A percentile compares a stretch with the other conserved stretches of the same genome.
phyloP scores from a whole-genome alignment of 2,329 filamentous ascomycete genomes.

The Botrytis porri region DNA sequence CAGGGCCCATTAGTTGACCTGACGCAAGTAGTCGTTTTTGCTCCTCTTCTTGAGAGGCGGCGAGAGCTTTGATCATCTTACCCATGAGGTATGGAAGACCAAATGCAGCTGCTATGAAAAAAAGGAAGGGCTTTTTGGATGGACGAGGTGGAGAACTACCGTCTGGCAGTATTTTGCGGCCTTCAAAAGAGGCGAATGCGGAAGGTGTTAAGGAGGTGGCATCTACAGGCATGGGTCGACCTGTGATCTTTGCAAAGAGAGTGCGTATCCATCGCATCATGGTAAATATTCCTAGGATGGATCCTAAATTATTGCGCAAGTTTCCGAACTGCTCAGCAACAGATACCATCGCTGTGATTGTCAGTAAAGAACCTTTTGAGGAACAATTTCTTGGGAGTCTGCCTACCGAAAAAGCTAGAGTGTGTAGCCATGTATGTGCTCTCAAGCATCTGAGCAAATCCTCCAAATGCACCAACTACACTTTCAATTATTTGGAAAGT shows the following conservation, averaged over 20 bases:
- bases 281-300: slow-evolving; percentile 91
- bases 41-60: slow-evolving; percentile 81
- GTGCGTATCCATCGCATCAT: slow-evolving; percentile 93
- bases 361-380: slow-evolving; percentile 25
- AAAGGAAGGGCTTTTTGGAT: slow-evolving; percentile 91
- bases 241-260: slow-evolving; percentile 86
- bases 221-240: slow-evolving; percentile 83
- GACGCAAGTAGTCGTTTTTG: slow-evolving; percentile 59
- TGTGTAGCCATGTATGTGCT: slow-evolving; percentile 99
- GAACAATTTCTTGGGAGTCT: neutral
- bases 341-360: slow-evolving; percentile 79
- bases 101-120: slow-evolving; percentile 92
- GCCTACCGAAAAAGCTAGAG: slow-evolving; percentile 93
- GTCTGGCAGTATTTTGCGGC: slow-evolving; percentile 59
- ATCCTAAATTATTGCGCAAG: slow-evolving; percentile 87
- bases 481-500: slow-evolving; percentile 99
- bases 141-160: slow-evolving; percentile 65
- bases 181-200: slow-evolving; percentile 86
- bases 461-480: slow-evolving; percentile 92
- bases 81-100: slow-evolving; percentile 95
- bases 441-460: slow-evolving; percentile 98
- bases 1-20: slow-evolving; percentile 51
- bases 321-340: slow-evolving; percentile 97
- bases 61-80: slow-evolving; percentile 85
- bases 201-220: slow-evolving; percentile 83